Base-by-base conservation (phyloP, 2,329 filamentous ascomycete genomes). In the Myriosclerotinia curreyana region DNA sequence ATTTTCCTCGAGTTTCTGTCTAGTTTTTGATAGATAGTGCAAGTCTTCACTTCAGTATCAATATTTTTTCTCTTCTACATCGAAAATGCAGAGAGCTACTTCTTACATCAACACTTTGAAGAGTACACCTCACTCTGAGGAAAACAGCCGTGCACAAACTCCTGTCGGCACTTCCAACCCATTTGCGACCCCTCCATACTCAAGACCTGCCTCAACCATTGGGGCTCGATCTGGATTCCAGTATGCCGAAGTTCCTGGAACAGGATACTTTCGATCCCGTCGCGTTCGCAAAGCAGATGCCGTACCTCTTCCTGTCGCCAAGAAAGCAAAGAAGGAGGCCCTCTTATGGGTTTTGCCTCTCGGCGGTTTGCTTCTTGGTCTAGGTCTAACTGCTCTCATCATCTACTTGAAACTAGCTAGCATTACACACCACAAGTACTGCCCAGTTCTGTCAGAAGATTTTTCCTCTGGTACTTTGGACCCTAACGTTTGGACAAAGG, bases 291-390 rank as follows among this genome's bases (percentile, higher is more conserved):
- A 90, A 74, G 88, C 84, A 48, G 83, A 89, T 53, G 75, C 89
- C 3, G 86, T 90, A 74, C 88, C 89, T 77, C 87, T 90, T 7
- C 93, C 90, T 89, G 75, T 90, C 22, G 77, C 83, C 20, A 86
- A 86, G 74, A 85, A 80, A 64, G 86, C 92, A 67, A 86, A 87
- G 15, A 88, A 86, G 74, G 88, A 92, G 80, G 92, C 91, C 76
- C 93, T 90, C 88, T 84, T 90, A 15, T 91, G 86, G 3, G 90
- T 93, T 67, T 81, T 94, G 59, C 90, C 90, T 3, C 72, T 91
- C 44, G 73, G 90, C 17, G 90, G 89, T 53, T 83, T 93, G 52
- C 56, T 87, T 6, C 68, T 92, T 31, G 91, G 91, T n/a, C 73
- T 93, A 31, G 82, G 75, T 1, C 77, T 92, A 34, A 83, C 87